A percentile compares a stretch with the other conserved stretches of the same genome.
Conservation (phyloP, 2,329 filamentous ascomycete species). For the Botrytis squamosa region DNA sequence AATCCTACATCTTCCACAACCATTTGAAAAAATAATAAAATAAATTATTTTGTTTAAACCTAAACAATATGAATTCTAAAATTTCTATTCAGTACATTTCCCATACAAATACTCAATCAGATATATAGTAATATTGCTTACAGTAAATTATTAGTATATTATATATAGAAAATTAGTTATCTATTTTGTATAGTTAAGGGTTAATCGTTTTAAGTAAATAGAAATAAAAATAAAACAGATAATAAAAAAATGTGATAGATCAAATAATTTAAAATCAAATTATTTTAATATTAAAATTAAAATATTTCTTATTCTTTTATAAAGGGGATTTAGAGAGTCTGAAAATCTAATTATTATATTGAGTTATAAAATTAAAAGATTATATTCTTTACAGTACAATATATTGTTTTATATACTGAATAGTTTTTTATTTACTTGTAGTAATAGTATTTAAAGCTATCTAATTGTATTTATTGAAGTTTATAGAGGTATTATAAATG, state of each 20-base stretch:
- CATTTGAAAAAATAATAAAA: too few relatives aligned
- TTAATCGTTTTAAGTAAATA: too few relatives aligned
- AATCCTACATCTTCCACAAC: too few relatives aligned
- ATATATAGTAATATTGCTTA: too few relatives aligned
- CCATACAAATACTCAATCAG: too few relatives aligned
- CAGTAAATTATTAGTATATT: too few relatives aligned
- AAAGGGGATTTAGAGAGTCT: background rate
- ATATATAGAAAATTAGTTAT: background rate
- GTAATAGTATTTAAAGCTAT: background rate
- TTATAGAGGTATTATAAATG: background rate
- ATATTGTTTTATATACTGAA: background rate
- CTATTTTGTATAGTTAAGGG: background rate
- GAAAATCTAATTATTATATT: conserved; percentile 4
- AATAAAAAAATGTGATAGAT: background rate
- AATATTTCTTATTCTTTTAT: too few relatives aligned
- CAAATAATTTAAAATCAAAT: background rate
- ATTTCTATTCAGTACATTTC: too few relatives aligned
- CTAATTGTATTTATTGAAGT: background rate
- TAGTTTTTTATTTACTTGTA: background rate
- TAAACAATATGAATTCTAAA: too few relatives aligned
- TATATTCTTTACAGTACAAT: background rate
- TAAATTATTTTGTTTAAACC: too few relatives aligned
- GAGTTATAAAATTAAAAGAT: background rate
- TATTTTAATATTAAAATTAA: too few relatives aligned
- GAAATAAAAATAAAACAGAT: background rate